Evolutionary conservation across 176 grass and related monocot genomes (phyloP).

Genomic region (Ampelocalamus luodianensis): DNA sequence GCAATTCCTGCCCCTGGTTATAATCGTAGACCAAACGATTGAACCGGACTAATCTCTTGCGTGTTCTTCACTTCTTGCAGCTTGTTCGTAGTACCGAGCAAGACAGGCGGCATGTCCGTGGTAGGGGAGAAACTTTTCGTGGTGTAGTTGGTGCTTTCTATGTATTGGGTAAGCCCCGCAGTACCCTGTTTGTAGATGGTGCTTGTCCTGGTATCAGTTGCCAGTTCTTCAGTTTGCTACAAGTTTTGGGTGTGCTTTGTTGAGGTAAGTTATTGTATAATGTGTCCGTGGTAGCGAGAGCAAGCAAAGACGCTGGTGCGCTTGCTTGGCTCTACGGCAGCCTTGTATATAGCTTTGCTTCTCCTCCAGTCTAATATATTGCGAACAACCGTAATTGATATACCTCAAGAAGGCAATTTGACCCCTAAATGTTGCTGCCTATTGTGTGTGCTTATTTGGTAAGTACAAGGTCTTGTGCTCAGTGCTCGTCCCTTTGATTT

Average conservation of each 20-base stretch:
- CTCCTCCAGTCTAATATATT: slow-evolving; percentile 12
- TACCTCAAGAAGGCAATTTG: slow-evolving; percentile 26
- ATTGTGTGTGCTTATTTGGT: neutral
- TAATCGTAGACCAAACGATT: neutral
- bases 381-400: neutral
- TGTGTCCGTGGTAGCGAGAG: slow-evolving; percentile 7
- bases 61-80: slow-evolving; percentile 31
- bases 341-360: slow-evolving; percentile 46
- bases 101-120: neutral
- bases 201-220: slow-evolving; percentile 33
- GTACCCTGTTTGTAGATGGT: slow-evolving; percentile 43
- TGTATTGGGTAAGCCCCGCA: slow-evolving; percentile 46
- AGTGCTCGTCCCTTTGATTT: too few species aligned
- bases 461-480: too few species aligned
- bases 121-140: neutral
- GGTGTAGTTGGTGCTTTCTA: slow-evolving; percentile 39
- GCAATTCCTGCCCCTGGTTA: neutral
- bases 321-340: neutral
- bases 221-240: slow-evolving; percentile 19
- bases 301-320: neutral
- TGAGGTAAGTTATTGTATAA: slow-evolving; percentile 40
- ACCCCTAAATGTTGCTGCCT: neutral
- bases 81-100: slow-evolving; percentile 18
- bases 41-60: neutral
- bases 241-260: slow-evolving; percentile 51